Evolutionary conservation across 257 asterid genomes (phyloP), one percentile per base, ranked within the genome.

Genomic region (Salvia rosmarinus): DNA sequence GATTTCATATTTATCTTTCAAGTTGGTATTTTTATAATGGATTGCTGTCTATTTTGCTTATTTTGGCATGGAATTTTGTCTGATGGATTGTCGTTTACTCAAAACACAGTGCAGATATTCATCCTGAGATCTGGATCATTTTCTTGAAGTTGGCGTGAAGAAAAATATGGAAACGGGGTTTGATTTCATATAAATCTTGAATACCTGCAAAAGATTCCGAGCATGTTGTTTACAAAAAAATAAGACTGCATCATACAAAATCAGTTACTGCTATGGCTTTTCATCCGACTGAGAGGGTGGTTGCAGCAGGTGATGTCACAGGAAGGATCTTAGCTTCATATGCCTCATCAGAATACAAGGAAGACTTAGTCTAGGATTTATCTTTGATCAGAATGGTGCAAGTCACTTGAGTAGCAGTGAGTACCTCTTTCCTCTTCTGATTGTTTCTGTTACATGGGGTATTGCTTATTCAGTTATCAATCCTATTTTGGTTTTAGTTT

Each of bases 271-370:
- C 89, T 39, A 58, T 95, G 77, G 96, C 96, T 68, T 95, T 95
- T 87, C 99, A 95, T 89, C 98, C 99, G 42, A 86, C 85, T 21
- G 93, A 91, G 72, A 83, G 82, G 75, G 61, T 86, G 71, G 88
- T 91, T 54, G 95, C 98, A 83, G 99, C 98, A 46, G 99, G 99
- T 19, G 99, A 95, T 80, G 80, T 58, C 40, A 86, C 96, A 0
- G 99, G 99, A 83, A 89, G 99, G 79, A 89, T 95, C 72, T 79
- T 91, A 77, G n/a, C n/a, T n/a, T n/a, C n/a, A n/a, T n/a, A n/a
- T n/a, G n/a, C n/a, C n/a, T n/a, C n/a, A n/a, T n/a, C n/a, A n/a
- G n/a, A n/a, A n/a, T n/a, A n/a, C n/a, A n/a, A n/a, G n/a, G n/a
- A n/a, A n/a, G n/a, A n/a, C n/a, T n/a, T n/a, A n/a, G n/a, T n/a